Conservation (phyloP, 306 rosid species). For the Pueraria montana region DNA sequence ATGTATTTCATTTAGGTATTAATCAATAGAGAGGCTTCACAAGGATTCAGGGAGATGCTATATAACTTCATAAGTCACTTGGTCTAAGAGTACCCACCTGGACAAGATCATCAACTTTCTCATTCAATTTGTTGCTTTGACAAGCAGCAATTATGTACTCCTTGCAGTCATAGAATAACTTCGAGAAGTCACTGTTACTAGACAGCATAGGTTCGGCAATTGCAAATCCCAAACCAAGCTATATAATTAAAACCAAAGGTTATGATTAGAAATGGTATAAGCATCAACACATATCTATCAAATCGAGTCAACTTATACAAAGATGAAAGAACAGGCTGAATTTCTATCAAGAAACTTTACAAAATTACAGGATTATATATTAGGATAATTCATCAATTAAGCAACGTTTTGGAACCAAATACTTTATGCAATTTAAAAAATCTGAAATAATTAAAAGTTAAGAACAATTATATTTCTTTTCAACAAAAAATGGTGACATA, state of each 20-base stretch:
- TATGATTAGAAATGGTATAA: slow-evolving; percentile 50
- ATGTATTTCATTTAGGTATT: slow-evolving; percentile 25
- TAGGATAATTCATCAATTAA: not conserved
- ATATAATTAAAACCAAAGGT: slow-evolving; percentile 54
- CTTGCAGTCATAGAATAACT: slow-evolving; percentile 90
- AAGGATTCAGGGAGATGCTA: not conserved
- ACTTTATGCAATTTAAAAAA: not conserved
- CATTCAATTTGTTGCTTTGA: slow-evolving; percentile 67
- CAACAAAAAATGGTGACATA: slow-evolving; percentile 11
- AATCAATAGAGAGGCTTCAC: slow-evolving; percentile 19
- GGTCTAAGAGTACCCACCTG: slow-evolving; percentile 65
- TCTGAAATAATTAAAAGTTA: slow-evolving; percentile 1
- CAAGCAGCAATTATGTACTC: slow-evolving; percentile 71
- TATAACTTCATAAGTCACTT: slow-evolving; percentile 33
- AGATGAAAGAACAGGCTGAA: slow-evolving; percentile 33
- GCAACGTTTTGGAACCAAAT: not conserved
- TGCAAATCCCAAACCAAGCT: slow-evolving; percentile 92
- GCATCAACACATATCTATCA: not conserved
- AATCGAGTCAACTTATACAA: slow-evolving; percentile 7
- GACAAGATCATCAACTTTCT: slow-evolving; percentile 84
- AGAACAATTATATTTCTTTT: not conserved
- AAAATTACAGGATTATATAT: slow-evolving; percentile 15
- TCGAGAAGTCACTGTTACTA: slow-evolving; percentile 70
- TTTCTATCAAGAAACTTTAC: slow-evolving; percentile 15
- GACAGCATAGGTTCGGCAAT: slow-evolving; percentile 77